Percentiles rank a stretch among this genome's conserved stretches.
phyloP scores from a whole-genome alignment of 2,329 filamentous ascomycete genomes.

The Arthroderma sp. region DNA sequence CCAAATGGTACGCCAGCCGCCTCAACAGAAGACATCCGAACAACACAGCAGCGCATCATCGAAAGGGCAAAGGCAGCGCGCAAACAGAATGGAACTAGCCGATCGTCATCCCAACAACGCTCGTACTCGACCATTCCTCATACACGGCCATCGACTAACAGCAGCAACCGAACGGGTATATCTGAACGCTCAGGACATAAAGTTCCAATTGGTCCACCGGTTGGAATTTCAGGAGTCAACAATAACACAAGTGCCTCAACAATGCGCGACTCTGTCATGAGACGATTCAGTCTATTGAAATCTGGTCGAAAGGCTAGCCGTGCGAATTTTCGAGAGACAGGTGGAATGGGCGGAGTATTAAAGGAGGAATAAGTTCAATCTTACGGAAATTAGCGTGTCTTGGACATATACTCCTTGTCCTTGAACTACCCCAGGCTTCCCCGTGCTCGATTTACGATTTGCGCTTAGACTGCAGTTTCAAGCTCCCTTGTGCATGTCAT shows the following conservation, averaged over 20 bases:
- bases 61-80: slow-evolving; percentile 12
- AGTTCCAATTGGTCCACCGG: slow-evolving; percentile 3
- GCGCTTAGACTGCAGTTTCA: background rate
- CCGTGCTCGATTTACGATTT: background rate
- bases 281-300: slow-evolving; percentile 66
- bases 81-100: background rate
- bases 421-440: slow-evolving; percentile 6
- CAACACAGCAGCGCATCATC: slow-evolving; percentile 15
- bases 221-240: slow-evolving; percentile 1
- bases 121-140: background rate
- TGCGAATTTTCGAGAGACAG: slow-evolving; percentile 31
- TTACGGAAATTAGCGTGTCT: slow-evolving; percentile 13
- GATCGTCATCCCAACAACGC: background rate
- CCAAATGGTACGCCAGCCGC: slow-evolving; percentile 1
- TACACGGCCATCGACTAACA: background rate
- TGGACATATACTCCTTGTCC: slow-evolving; percentile 18
- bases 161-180: slow-evolving; percentile 5
- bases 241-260: slow-evolving; percentile 16
- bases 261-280: slow-evolving; percentile 55
- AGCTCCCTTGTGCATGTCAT: background rate
- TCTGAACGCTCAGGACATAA: slow-evolving; percentile 7
- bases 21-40: slow-evolving; percentile 16
- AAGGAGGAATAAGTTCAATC: slow-evolving; percentile 26
- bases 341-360: slow-evolving; percentile 16
- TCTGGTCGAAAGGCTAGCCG: slow-evolving; percentile 58